Base-by-base conservation (phyloP, 306 rosid genomes). In the Castanea sativa region DNA sequence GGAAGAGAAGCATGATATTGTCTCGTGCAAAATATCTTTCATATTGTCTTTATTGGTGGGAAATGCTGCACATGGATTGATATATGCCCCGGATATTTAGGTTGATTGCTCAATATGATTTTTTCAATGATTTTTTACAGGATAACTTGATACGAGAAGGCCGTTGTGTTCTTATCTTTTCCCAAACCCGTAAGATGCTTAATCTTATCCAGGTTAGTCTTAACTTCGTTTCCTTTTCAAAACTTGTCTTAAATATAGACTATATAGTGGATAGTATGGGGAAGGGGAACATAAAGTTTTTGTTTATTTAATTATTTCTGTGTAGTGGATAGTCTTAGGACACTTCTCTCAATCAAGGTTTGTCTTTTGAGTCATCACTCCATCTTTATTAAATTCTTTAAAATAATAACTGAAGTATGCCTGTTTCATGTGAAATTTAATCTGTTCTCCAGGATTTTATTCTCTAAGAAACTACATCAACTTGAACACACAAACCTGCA, bases 101-200 rank as follows among this genome's bases (percentile, higher is more conserved):
- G 51, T 74, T 52, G 25, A 63, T 79, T 78, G 63, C 77, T 69
- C 43, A 70, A 58, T 56, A 15, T 78, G 68, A 69, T 43, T 55
- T 32, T 69, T 23, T 71, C 23, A 60, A 25, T 79, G 69, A 18
- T 76, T 55, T 77, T 78, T 61, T 52, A 56, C 87, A 94, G 97
- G 92, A 84, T 71, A 80, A 91, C 80, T 76, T 94, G 81, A 84
- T 92, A 68, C 93, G 90, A 3, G 84, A 92, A 76, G 99, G 99
- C 74, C 97, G 91, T 84, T 80, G 67, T 43, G 91, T 94, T 81
- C 94, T 94, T 41, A 91, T 94, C 71, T 94, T 94, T 78, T 94
- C 99, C 72, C 97, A 92, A 87, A 94, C 97, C 71, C 97, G 93
- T 79, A 94, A 91, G 92, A 94, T 92, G 99, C 99, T 94, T 82